Conservation (phyloP, 345 rosid genomes). For the Mercurialis annua region DNA sequence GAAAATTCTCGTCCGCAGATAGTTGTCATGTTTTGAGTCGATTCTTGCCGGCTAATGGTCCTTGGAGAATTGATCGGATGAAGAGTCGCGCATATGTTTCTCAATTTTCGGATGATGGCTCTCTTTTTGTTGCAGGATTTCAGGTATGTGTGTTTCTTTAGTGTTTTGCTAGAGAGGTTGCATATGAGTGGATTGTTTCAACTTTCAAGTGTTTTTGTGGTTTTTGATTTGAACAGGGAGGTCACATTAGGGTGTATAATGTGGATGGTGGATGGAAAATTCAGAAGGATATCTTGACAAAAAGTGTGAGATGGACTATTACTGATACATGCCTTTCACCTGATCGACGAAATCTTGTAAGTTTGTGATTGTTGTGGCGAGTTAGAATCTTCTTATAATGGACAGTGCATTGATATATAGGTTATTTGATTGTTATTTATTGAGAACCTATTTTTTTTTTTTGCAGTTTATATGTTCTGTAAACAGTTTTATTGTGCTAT, state of each 20-base stretch:
- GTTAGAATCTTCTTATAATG: neutral
- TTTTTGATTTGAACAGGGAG: constrained; percentile 34
- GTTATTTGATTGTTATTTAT: neutral
- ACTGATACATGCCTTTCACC: constrained; percentile 69
- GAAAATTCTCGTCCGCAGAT: constrained; percentile 58
- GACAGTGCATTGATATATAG: neutral
- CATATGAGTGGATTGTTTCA: neutral
- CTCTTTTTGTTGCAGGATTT: constrained; percentile 55
- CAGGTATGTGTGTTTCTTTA: constrained; percentile 45
- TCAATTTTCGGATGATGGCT: constrained; percentile 63
- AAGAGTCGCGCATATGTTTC: constrained; percentile 52
- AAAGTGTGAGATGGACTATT: constrained; percentile 55
- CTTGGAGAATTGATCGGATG: constrained; percentile 38
- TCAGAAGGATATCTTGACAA: constrained; percentile 54
- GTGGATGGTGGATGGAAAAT: constrained; percentile 57
- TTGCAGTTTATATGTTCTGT: no score
- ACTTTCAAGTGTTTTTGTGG: neutral
- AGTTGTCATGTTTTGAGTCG: constrained; percentile 56
- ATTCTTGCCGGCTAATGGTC: constrained; percentile 54
- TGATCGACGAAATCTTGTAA: constrained; percentile 56
- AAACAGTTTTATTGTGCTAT: neutral
- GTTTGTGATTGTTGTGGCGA: constrained; percentile 11
- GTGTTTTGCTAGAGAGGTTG: neutral
- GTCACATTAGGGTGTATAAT: constrained; percentile 54
- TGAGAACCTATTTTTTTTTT: no score